phyloP scores from a whole-genome alignment of 345 rosid species.

The Ailanthus altissimus region DNA sequence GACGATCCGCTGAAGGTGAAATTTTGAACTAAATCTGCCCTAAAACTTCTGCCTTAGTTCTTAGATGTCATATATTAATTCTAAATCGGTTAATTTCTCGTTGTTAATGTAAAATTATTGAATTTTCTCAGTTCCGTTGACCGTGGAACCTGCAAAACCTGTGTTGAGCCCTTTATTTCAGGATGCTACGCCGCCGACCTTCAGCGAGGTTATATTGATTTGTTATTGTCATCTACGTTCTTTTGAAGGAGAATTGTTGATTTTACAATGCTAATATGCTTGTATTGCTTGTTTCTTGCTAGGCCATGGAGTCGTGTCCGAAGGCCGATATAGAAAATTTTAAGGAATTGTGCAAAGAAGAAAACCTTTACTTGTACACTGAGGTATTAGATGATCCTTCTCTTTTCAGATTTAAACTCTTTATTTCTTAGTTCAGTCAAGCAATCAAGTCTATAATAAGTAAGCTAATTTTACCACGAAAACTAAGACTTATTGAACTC shows the following conservation, averaged over 20 bases:
- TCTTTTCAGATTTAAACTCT: not conserved
- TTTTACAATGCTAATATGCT: not conserved
- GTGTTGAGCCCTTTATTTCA: constrained; percentile 62
- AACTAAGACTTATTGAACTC: not conserved
- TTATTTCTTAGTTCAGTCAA: not conserved
- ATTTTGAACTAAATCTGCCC: not conserved
- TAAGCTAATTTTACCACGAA: not conserved
- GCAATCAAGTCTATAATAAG: not conserved
- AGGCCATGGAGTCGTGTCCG: constrained; percentile 84
- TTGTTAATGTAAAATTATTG: not conserved
- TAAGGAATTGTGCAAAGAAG: constrained; percentile 63
- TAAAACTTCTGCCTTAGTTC: not conserved
- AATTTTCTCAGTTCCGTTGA: constrained; percentile 47
- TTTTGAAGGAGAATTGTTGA: constrained; percentile 2
- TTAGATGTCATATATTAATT: not conserved
- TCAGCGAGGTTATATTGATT: constrained; percentile 40
- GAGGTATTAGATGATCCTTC: constrained; percentile 48
- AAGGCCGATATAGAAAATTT: constrained; percentile 46
- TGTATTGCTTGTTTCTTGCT: constrained; percentile 1
- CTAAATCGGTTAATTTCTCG: not conserved
- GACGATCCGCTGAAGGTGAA: constrained; percentile 55
- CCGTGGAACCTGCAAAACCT: constrained; percentile 53
- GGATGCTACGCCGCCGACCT: constrained; percentile 41
- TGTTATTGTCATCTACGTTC: not conserved
- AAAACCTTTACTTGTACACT: constrained; percentile 64